Evolutionary conservation across 768 basidiomycete genomes (phyloP), one percentile per base, ranked within the genome.

Genomic region (Podaxis pistillaris): DNA sequence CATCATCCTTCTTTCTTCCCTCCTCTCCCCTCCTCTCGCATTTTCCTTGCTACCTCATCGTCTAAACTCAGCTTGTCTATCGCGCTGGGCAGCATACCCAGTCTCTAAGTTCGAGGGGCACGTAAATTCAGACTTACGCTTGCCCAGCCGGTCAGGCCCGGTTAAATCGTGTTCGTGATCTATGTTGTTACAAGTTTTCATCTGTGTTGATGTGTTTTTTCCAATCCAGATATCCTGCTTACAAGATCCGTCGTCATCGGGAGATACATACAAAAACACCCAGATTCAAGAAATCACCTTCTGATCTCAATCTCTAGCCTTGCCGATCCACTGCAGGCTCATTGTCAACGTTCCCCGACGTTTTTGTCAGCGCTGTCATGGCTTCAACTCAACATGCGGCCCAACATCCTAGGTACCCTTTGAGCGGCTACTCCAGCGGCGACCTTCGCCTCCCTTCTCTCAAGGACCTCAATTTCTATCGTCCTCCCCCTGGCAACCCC

Each of bases 381-480:
- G 78, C 81, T 69, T 82, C 82, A 68, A 75, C 82, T 56, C 81
- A 83, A 58, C 83, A 80, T 68, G 70, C 75, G 61, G 68, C 74
- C n/a, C 76, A 78, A 65, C 67, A 59, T 26, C 47, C 65, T 19
- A 30, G 63, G 55, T 57, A 63, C 64, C 40, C 65, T 26, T 30
- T 61, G 49, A 51, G 40, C 26, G 51, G 24, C 44, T 61, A 74
- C 65, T 72, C 76, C 58, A 74, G 80, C 69, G 79, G 74, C 63
- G 76, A 80, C 62, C 73, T 85, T 67, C 86, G 87, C 41, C 81
- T 90, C 4, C 89, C 89, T 0, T 88, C 88, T 19, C 81, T 91
- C 71, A 90, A 85, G 76, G 87, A 89, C 70, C 80, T 91, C 70
- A 87, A 89, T 71, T 89, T 91, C 73, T 74, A 36, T 65, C 74